A percentile compares a stretch with the other conserved stretches of the same genome.
Conservation (phyloP, 1,284 basidiomycete genomes). For the Pterulicium gracile region DNA sequence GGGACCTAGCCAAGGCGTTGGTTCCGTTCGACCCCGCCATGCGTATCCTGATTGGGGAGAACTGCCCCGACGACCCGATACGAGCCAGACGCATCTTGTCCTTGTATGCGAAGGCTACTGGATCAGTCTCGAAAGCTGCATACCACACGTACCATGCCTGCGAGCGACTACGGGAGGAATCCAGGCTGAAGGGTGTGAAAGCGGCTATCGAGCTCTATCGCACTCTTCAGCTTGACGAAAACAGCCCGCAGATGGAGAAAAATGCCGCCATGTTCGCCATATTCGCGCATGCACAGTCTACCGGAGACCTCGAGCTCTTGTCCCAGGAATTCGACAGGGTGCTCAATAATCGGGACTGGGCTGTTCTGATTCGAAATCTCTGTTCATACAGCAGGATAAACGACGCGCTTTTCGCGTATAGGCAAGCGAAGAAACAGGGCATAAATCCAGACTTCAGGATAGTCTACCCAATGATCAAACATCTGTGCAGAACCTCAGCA, state of each 20-base stretch:
- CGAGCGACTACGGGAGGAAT: neutral
- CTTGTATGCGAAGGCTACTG: neutral
- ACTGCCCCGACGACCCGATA: neutral
- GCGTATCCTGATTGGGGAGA: neutral
- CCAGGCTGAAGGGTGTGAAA: neutral
- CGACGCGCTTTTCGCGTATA: conserved; percentile 37
- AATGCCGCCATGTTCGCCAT: conserved; percentile 40
- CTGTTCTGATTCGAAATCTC: conserved; percentile 38
- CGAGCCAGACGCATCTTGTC: neutral
- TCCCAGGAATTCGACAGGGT: conserved; percentile 29
- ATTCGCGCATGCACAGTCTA: conserved; percentile 26
- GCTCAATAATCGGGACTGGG: conserved; percentile 34
- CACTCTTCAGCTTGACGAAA: neutral
- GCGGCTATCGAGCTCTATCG: neutral
- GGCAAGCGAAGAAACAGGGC: conserved; percentile 28
- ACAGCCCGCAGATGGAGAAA: neutral
- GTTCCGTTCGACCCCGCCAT: neutral
- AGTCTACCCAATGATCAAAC: conserved; percentile 38
- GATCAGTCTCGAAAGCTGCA: neutral
- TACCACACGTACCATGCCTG: neutral
- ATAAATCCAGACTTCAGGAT: conserved; percentile 35
- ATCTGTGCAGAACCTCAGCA: conserved; percentile 15
- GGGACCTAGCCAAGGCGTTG: conserved; percentile 34
- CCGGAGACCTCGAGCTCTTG: conserved; percentile 29
- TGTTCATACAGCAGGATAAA: conserved; percentile 23